Conservation (phyloP, 2,329 filamentous ascomycete species). For the Nannizziopsis barbatae region DNA sequence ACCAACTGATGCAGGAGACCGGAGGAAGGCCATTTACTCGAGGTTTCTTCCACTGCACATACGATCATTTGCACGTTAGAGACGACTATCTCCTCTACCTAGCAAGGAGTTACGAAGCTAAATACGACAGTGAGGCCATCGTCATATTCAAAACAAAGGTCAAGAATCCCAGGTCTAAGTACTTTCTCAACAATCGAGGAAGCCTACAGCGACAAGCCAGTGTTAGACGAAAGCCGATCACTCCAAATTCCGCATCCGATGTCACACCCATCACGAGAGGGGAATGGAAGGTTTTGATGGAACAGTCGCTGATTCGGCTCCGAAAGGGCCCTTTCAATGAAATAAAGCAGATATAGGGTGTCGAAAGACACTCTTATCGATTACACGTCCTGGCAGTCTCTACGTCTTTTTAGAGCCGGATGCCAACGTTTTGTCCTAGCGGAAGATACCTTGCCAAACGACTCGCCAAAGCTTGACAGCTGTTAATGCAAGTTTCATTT, state of each 20-base stretch:
- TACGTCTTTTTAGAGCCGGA: too few species aligned
- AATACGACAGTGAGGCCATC: slow-evolving; percentile 31
- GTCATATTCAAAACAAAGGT: slow-evolving; percentile 21
- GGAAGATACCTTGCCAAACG: too few species aligned
- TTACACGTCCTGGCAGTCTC: too few species aligned
- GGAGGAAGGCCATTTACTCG: slow-evolving; percentile 34
- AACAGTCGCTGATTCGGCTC: slow-evolving; percentile 15
- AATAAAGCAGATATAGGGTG: not conserved
- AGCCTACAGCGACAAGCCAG: slow-evolving; percentile 9
- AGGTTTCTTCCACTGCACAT: slow-evolving; percentile 35
- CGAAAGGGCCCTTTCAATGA: not conserved
- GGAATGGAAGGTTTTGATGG: slow-evolving; percentile 34
- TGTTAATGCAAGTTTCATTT: too few species aligned
- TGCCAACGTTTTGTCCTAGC: too few species aligned
- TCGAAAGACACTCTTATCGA: too few species aligned
- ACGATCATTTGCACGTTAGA: slow-evolving; percentile 32
- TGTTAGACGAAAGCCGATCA: slow-evolving; percentile 27
- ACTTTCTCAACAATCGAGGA: slow-evolving; percentile 2
- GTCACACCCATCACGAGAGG: slow-evolving; percentile 34
- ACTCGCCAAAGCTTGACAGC: too few species aligned
- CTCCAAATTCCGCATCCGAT: slow-evolving; percentile 33
- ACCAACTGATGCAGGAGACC: slow-evolving; percentile 32
- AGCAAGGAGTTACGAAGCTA: slow-evolving; percentile 26
- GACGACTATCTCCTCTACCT: slow-evolving; percentile 30
- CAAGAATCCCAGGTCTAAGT: slow-evolving; percentile 17